Evolutionary conservation across 2,329 filamentous ascomycete species (phyloP).

Genomic region (Nemania diffusa): DNA sequence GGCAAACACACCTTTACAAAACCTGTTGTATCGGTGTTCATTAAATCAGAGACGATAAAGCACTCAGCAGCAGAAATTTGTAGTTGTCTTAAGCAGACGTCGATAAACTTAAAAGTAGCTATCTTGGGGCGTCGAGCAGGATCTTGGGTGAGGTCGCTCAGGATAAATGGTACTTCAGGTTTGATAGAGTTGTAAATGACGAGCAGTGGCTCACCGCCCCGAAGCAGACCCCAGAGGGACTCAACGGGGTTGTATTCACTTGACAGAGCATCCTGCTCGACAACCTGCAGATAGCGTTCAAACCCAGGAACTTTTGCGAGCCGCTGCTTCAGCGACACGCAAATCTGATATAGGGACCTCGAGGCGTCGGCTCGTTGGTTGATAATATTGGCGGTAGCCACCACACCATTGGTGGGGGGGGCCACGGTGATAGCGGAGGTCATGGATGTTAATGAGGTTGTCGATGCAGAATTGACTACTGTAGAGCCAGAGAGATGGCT

Average conservation of each 20-base stretch:
- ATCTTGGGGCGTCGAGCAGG: conserved; percentile 85
- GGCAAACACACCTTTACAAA: conserved; percentile 82
- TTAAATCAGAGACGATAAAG: conserved; percentile 91
- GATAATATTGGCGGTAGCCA: conserved; percentile 92
- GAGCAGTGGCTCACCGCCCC: conserved; percentile 84
- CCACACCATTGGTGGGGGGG: conserved; percentile 65
- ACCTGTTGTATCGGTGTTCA: conserved; percentile 93
- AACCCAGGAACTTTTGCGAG: conserved; percentile 87
- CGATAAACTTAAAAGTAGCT: conserved; percentile 90
- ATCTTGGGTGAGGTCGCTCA: conserved; percentile 67
- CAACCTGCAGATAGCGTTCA: conserved; percentile 76
- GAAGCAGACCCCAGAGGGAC: conserved; percentile 87
- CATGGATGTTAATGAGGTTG: conserved; percentile 63
- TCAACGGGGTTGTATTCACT: conserved; percentile 83
- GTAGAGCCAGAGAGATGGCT: conserved; percentile 73
- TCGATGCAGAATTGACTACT: conserved; percentile 59
- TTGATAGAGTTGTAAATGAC: conserved; percentile 88
- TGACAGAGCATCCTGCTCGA: conserved; percentile 73
- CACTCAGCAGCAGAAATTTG: conserved; percentile 82
- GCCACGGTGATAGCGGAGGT: conserved; percentile 55
- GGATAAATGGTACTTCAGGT: conserved; percentile 73
- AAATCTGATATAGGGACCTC: conserved; percentile 94
- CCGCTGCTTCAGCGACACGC: conserved; percentile 83
- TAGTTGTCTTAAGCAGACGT: conserved; percentile 86
- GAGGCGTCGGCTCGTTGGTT: conserved; percentile 95